phyloP scores from a whole-genome alignment of 768 basidiomycete genomes.

The Hortiboletus campestris region DNA sequence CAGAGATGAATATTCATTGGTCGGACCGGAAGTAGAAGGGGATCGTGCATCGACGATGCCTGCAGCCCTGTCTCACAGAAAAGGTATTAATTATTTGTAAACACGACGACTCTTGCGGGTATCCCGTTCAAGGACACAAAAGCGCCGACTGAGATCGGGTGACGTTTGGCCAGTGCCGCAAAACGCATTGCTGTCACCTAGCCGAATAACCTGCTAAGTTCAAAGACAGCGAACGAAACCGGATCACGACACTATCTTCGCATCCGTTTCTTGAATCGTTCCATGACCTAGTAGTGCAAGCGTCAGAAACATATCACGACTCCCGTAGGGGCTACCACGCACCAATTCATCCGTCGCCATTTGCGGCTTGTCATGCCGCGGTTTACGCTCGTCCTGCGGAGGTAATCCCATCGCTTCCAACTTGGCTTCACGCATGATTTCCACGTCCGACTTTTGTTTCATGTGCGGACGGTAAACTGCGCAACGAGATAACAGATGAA shows the following conservation, averaged over 20 bases:
- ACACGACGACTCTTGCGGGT: too few species aligned
- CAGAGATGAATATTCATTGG: too few species aligned
- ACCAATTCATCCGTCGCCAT: slow-evolving; percentile 93
- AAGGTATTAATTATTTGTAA: too few species aligned
- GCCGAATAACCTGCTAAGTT: neutral
- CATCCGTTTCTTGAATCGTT: slow-evolving; percentile 97
- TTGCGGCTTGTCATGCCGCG: slow-evolving; percentile 58
- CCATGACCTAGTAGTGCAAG: slow-evolving; percentile 69
- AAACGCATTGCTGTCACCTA: neutral
- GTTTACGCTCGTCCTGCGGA: slow-evolving; percentile 38
- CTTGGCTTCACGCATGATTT: slow-evolving; percentile 85
- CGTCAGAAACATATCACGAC: neutral
- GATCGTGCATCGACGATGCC: too few species aligned
- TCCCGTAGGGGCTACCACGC: slow-evolving; percentile 22
- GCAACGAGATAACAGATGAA: neutral
- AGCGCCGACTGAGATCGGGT: neutral
- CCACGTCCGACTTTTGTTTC: slow-evolving; percentile 81
- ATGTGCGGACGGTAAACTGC: slow-evolving; percentile 84
- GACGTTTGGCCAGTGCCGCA: neutral
- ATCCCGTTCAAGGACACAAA: too few species aligned
- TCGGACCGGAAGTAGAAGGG: too few species aligned
- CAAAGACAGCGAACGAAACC: slow-evolving; percentile 24
- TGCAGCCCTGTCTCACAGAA: too few species aligned
- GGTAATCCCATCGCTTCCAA: slow-evolving; percentile 81
- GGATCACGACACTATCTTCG: slow-evolving; percentile 48